These are phyloP conservation scores for Capsicum baccatum DNA, from an alignment of 257 asterid genomes.

Conservation along the genomic window DNA sequence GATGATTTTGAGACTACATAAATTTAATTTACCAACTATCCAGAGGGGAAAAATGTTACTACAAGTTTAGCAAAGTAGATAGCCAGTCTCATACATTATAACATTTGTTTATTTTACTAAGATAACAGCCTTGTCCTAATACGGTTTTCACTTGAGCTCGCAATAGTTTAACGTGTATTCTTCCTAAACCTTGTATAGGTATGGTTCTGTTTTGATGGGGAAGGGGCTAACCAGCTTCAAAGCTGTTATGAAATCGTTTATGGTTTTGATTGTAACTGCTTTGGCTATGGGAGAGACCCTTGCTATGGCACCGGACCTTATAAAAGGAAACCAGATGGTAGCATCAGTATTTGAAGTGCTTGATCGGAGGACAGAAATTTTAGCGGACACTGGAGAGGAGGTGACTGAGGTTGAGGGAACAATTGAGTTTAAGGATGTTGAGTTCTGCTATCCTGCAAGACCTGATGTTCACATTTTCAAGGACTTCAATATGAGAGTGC, in stretches of 20 bases:
- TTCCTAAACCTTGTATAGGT: conserved; percentile 47
- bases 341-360: conserved; percentile 85
- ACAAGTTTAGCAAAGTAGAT: neutral
- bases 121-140: neutral
- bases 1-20: neutral
- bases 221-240: conserved; percentile 80
- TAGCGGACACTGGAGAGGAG: conserved; percentile 79
- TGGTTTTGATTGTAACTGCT: conserved; percentile 91
- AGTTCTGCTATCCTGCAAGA: conserved; percentile 92
- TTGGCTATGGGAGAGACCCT: conserved; percentile 96
- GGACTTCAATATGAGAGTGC: conserved; percentile 78
- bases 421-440: conserved; percentile 77
- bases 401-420: conserved; percentile 64
- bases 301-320: conserved; percentile 97
- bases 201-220: conserved; percentile 89
- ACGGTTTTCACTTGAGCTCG: neutral
- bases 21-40: conserved; percentile 2
- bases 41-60: neutral
- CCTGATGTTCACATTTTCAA: conserved; percentile 79
- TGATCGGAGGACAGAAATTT: conserved; percentile 75
- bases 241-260: conserved; percentile 86
- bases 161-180: conserved; percentile 8
- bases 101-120: conserved; percentile 12
- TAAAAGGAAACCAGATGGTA: conserved; percentile 94
- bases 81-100: neutral